A percentile compares a stretch with the other conserved stretches of the same genome.
Conservation (phyloP, 108 stramenopile genomes). For the Cyclotella cryptica region DNA sequence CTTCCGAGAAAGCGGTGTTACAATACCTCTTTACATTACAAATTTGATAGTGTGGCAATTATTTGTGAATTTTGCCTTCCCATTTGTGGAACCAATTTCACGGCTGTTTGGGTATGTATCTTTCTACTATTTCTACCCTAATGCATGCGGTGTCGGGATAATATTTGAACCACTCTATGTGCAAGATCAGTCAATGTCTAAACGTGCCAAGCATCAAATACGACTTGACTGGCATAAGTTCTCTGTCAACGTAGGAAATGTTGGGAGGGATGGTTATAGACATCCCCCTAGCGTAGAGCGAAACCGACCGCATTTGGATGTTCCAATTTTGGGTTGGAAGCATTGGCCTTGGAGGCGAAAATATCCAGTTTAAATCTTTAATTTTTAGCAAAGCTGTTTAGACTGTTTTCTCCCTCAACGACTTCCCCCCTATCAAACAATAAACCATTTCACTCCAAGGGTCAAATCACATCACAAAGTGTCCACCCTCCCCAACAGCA, state of each 20-base stretch:
- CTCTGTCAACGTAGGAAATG: conserved; percentile 46
- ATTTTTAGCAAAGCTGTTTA: background rate
- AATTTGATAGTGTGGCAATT: conserved; percentile 54
- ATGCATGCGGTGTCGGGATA: conserved; percentile 53
- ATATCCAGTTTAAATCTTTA: background rate
- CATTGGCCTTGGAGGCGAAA: conserved; percentile 65
- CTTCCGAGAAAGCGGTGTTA: conserved; percentile 45
- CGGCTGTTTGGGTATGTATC: conserved; percentile 34
- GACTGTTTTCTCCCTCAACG: too few species aligned
- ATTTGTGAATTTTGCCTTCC: conserved; percentile 47
- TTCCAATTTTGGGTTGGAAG: conserved; percentile 48
- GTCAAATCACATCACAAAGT: conserved; percentile 57
- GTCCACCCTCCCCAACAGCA: conserved; percentile 87
- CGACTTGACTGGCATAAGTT: conserved; percentile 64
- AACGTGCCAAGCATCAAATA: conserved; percentile 48
- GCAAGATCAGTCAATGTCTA: conserved; percentile 31
- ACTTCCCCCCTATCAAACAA: too few species aligned
- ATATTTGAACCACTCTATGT: conserved; percentile 56
- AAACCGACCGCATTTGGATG: conserved; percentile 59
- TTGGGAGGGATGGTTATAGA: conserved; percentile 59
- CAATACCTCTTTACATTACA: conserved; percentile 26
- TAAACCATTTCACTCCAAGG: too few species aligned
- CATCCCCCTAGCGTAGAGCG: conserved; percentile 55
- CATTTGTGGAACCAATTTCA: conserved; percentile 42
- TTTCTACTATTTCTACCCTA: conserved; percentile 63